Evolutionary conservation across 768 basidiomycete genomes (phyloP), one percentile per base, ranked within the genome.

Genomic region (Leccinum fibrillosum): DNA sequence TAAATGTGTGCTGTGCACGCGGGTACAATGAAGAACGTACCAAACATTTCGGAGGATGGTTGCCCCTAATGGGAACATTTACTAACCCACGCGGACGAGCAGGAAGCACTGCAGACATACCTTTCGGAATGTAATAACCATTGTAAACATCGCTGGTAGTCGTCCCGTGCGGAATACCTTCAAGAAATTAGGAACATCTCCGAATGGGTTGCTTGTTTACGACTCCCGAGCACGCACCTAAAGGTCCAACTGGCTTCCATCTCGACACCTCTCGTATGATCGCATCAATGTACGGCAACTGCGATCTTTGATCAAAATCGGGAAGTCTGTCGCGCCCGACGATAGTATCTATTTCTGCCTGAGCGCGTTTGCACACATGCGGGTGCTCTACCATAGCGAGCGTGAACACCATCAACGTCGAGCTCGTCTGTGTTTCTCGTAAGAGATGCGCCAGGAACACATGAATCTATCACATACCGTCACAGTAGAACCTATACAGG

Each of bases 91-190:
- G 0, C 21, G 1, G 23, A 19, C 0, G 17, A n/a, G 25, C n/a
- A n/a, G 12, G 28, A 26, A 50, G 13, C 8, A 9, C 44, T 23
- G 4, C 2, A 17, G 9, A 19, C 45, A 26, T 54, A 42, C 82
- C 83, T 57, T 75, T 74, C 5, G 84, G 83, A 44, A 85, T 85
- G 12, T 79, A 66, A 55, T 79, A 80, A 13, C 76, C 74, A 34
- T 72, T 64, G 62, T 78, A 79, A 6, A 72, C 56, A 37, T 79
- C 78, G 56, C 76, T 75, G 44, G 69, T 58, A 0, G 74, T 76
- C 1, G 64, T 28, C 7, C 58, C 47, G 55, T 73, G 73, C 5
- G 70, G 66, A 32, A 71, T 19, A 9, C 53, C 55, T 54, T 23
- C 9, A 23, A 5, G 21, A 23, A n/a, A 57, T 34, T 21, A 37